Base-by-base conservation (phyloP, 768 basidiomycete species). In the Roridomyces roridus region DNA sequence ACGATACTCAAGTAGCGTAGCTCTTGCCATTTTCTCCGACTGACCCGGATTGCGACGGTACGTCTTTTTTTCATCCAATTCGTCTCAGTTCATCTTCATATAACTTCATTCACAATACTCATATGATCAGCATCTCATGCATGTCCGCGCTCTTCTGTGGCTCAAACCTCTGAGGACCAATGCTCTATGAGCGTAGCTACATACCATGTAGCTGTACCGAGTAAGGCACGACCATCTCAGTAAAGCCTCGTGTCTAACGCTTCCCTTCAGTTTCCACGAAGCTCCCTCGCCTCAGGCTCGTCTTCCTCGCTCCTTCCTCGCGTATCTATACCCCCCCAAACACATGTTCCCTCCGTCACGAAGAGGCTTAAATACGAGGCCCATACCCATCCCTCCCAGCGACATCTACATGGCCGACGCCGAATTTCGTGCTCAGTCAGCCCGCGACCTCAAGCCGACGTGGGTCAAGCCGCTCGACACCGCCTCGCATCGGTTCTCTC, bases 401-500 rank as follows among this genome's bases (percentile, higher is more conserved):
- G 5, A 23, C 15, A 43, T n/a, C 18, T 17, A 37, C 15, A 59
- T 59, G 58, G 51, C 58, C 7, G 58, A 54, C 52, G 45, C 43
- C 18, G 58, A 59, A 31, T 50, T 54, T 29, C 51, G 46, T 20
- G 35, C 36, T 26, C 20, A 41, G 4, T 5, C 46, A n/a, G 18
- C 39, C n/a, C n/a, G 18, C n/a, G 21, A n/a, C 39, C 46, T 11
- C 52, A 52, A 54, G 37, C 52, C 51, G 20, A 50, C 52, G 1
- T 46, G 49, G n/a, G 43, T 49, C 14, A 44, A 41, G 17, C 51
- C 58, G 9, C 51, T 59, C 28, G 58, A 54, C 23, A 28, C 43
- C 24, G 37, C 47, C 2, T 58, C 61, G 18, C 57, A 41, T 34
- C 61, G 52, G 0, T 52, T 52, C 9, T 58, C 60, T 8, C 56